Base-by-base conservation (phyloP, 2,329 filamentous ascomycete genomes). In the Colletotrichum gloeosporioides region DNA sequence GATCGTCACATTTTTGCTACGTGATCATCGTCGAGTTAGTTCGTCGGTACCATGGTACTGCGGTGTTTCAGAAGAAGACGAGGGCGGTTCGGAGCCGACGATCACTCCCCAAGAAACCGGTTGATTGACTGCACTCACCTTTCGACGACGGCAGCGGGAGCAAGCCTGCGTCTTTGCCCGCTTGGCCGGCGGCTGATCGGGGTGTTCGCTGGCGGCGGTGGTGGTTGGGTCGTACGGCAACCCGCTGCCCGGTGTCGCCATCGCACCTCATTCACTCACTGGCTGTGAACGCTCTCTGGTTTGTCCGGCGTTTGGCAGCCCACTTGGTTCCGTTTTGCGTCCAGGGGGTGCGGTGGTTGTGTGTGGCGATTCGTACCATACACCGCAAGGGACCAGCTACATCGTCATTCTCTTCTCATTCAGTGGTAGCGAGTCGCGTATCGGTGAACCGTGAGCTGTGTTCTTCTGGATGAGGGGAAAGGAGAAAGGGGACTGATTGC, bases 1-100 rank as follows among this genome's bases (percentile, higher is more conserved):
- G 61, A 27, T 79, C 79, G 39, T 79, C 80, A 49, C 80, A 79
- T 67, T 78, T 79, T 69, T 81, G 78, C 68, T 63, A 63, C n/a
- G 32, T 1, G 16, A 57, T 63, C 22, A 27, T 65, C 62, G 18
- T 25, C 6, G 12, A 53, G 55, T 49, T 22, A 29, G 13, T 31
- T 53, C 44, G 44, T 53, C 44, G 44, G 0, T 66, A 32, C 36
- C 36, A 29, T 29, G 36, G 63, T 65, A 31, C 63, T 18, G 36
- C 16, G 44, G 32, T 4, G 69, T 75, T 72, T 72, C 68, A 75
- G 36, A 55, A 0, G 32, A 13, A 31, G 16, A 8, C 18, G 32
- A 1, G 10, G 12, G 22, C 18, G 39, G 15, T 62, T 62, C 59
- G 31, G 12, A 34, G 39, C 65, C 65, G 39, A 34, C 44, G 44